Conservation (phyloP, 2,329 filamentous ascomycete species). For the Colletotrichum magnum region DNA sequence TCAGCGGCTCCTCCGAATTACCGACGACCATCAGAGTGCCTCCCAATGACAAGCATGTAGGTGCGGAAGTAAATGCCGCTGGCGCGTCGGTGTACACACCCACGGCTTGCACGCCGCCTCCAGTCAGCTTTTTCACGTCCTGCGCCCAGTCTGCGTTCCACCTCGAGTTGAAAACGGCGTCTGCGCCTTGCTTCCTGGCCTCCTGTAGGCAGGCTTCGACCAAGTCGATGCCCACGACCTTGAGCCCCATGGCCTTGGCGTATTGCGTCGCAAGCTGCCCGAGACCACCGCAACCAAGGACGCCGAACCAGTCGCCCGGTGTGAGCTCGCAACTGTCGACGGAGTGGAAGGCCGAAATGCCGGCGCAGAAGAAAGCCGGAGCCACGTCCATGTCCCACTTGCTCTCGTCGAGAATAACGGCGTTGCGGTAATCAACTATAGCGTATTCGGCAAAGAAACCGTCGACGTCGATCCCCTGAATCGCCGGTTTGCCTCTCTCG, state of each 20-base stretch:
- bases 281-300: slow-evolving; percentile 60
- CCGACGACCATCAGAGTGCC: slow-evolving; percentile 60
- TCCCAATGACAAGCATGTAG: slow-evolving; percentile 52
- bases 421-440: slow-evolving; percentile 60
- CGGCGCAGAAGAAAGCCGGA: slow-evolving; percentile 64
- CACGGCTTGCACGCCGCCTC: slow-evolving; percentile 56
- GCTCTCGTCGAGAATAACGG: slow-evolving; percentile 54
- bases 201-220: slow-evolving; percentile 57
- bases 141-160: slow-evolving; percentile 53
- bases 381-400: slow-evolving; percentile 51
- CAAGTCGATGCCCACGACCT: slow-evolving; percentile 59
- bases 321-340: slow-evolving; percentile 54
- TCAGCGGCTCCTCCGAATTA: slow-evolving; percentile 53
- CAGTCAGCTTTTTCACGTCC: slow-evolving; percentile 57
- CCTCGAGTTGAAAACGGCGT: slow-evolving; percentile 58
- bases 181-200: slow-evolving; percentile 56
- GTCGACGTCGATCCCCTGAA: slow-evolving; percentile 59
- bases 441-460: slow-evolving; percentile 65
- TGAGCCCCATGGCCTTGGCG: slow-evolving; percentile 60
- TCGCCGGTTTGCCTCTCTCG: slow-evolving; percentile 53
- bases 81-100: slow-evolving; percentile 57
- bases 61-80: slow-evolving; percentile 53
- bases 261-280: slow-evolving; percentile 62
- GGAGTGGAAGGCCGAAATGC: slow-evolving; percentile 60
- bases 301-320: slow-evolving; percentile 56